Evolutionary conservation across 345 rosid species (phyloP).

Genomic region (Melaleuca quinquenervia): DNA sequence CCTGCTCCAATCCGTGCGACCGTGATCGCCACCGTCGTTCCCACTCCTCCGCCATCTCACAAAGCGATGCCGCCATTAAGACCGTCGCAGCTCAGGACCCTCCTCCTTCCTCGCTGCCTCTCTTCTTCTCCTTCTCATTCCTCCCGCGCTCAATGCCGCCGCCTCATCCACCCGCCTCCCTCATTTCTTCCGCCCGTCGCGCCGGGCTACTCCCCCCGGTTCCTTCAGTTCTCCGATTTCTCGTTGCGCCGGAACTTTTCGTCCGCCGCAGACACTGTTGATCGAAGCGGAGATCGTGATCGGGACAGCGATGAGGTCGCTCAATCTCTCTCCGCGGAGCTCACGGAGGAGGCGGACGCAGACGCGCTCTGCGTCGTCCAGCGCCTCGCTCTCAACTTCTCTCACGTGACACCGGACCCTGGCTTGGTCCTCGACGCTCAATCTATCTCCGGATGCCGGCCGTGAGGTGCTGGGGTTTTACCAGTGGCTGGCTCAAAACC

Average conservation of each 20-base stretch:
- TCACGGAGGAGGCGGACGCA: conserved; percentile 23
- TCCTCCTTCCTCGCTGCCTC: conserved; percentile 19
- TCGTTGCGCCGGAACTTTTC: conserved; percentile 21
- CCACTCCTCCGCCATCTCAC: not conserved
- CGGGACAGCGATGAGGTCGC: conserved; percentile 28
- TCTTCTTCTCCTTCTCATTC: conserved; percentile 7
- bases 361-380: conserved; percentile 44
- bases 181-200: conserved; percentile 4
- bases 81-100: conserved; percentile 38
- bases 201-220: conserved; percentile 7
- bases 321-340: conserved; percentile 60
- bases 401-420: conserved; percentile 61
- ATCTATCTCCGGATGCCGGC: conserved; percentile 68
- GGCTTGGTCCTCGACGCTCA: conserved; percentile 48
- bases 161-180: not conserved
- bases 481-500: conserved; percentile 45
- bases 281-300: not conserved
- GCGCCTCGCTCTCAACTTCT: conserved; percentile 61
- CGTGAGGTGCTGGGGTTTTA: conserved; percentile 63
- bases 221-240: conserved; percentile 10
- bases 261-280: conserved; percentile 11
- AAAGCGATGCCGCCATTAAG: conserved; percentile 46
- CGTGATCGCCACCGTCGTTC: not conserved
- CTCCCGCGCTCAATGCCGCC: not conserved
- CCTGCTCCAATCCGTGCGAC: not conserved